phyloP scores from a whole-genome alignment of 2,329 filamentous ascomycete genomes.

The Nemania serpens region DNA sequence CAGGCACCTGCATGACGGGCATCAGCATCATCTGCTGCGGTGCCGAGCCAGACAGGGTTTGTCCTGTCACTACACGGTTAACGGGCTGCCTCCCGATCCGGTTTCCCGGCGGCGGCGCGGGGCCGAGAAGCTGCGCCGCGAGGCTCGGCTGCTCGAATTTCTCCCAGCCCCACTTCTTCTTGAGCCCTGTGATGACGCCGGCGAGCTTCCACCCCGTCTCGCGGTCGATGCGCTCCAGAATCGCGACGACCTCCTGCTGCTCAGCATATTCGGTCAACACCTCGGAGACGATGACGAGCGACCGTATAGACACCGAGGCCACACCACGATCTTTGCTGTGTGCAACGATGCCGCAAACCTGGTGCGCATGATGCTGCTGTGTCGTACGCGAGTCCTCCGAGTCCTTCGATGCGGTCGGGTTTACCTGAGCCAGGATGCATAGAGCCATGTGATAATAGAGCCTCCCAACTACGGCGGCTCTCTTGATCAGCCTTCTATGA shows the following conservation, averaged over 20 bases:
- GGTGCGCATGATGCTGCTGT: conserved; percentile 75
- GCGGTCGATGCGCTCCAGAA: conserved; percentile 74
- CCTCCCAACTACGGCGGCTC: conserved; percentile 77
- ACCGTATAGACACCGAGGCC: conserved; percentile 77
- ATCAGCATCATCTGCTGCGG: conserved; percentile 35
- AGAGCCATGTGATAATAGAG: conserved; percentile 90
- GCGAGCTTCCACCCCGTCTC: conserved; percentile 80
- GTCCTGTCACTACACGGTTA: conserved; percentile 13
- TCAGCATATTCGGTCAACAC: conserved; percentile 70
- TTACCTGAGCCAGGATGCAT: conserved; percentile 77
- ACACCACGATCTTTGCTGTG: conserved; percentile 83
- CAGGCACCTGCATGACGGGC: conserved; percentile 32
- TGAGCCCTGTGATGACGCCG: conserved; percentile 73
- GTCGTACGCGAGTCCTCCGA: conserved; percentile 70
- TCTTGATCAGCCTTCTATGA: conserved; percentile 75
- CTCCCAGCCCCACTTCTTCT: conserved; percentile 77
- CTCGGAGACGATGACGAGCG: conserved; percentile 76
- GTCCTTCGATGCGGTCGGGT: conserved; percentile 68
- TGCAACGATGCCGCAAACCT: conserved; percentile 87
- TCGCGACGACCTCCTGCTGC: conserved; percentile 78
- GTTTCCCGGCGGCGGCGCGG: conserved; percentile 16
- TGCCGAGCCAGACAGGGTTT: conserved; percentile 25
- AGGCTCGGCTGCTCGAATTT: conserved; percentile 41
- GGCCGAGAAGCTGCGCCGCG: conserved; percentile 33
- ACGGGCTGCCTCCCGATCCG: conserved; percentile 27